Conservation (phyloP, 2,329 filamentous ascomycete species). For the Xylaria sp. region DNA sequence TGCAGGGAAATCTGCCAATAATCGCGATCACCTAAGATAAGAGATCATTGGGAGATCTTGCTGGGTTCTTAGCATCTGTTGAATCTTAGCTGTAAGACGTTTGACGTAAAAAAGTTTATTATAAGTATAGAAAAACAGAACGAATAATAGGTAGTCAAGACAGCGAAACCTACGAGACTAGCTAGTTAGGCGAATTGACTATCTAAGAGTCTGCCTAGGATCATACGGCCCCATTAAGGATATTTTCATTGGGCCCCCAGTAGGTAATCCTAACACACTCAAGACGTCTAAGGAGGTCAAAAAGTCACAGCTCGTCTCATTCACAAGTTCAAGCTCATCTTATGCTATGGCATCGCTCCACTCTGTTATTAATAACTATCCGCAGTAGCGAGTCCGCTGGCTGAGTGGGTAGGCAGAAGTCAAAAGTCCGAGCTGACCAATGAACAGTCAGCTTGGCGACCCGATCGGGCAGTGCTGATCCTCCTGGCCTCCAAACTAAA, state of each 20-base stretch:
- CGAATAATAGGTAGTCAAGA: not conserved
- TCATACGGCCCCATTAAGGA: not conserved
- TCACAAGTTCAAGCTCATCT: not conserved
- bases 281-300: not conserved
- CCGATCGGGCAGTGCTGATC: slow-evolving; percentile 6
- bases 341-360: not conserved
- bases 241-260: not conserved
- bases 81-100: not conserved
- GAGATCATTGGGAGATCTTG: not conserved
- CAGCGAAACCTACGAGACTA: not conserved
- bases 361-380: slow-evolving; percentile 18
- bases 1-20: not conserved
- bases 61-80: not conserved
- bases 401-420: not conserved
- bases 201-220: not conserved
- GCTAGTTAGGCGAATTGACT: no score
- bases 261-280: not conserved
- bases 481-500: not conserved
- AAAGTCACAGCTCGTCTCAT: not conserved
- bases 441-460: slow-evolving; percentile 13
- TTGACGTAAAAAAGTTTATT: not conserved
- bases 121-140: no score
- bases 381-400: not conserved
- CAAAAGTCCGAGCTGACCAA: slow-evolving; percentile 28
- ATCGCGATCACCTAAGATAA: not conserved